Evolutionary conservation across 352 stramenopile species (phyloP).

Genomic region (Peronosclerospora sorghi): DNA sequence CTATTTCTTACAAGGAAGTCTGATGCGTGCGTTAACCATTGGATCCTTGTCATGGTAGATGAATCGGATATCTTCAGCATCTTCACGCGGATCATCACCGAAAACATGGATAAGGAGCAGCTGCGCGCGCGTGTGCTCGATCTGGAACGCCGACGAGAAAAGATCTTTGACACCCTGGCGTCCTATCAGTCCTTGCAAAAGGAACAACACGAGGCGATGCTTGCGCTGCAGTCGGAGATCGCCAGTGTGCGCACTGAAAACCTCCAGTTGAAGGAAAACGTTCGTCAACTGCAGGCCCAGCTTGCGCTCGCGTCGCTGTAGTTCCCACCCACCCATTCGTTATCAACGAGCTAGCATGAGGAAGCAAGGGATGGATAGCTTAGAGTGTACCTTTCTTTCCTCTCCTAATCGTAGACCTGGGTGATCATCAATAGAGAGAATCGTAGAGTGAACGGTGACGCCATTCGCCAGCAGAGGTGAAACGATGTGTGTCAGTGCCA

Average conservation of each 20-base stretch:
- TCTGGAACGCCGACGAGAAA: slow-evolving; percentile 60
- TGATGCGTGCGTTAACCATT: background rate
- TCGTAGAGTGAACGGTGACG: no score
- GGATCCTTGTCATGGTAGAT: slow-evolving; percentile 23
- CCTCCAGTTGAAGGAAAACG: slow-evolving; percentile 41
- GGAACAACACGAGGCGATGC: slow-evolving; percentile 41
- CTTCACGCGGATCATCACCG: slow-evolving; percentile 75
- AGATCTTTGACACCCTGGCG: slow-evolving; percentile 61
- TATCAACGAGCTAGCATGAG: no score
- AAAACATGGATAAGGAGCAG: slow-evolving; percentile 70
- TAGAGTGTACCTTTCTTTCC: no score
- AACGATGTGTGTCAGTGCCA: no score
- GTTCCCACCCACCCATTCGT: no score
- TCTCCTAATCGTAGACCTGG: no score
- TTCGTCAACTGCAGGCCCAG: slow-evolving; percentile 52
- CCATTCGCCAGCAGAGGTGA: no score
- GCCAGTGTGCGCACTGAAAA: slow-evolving; percentile 41
- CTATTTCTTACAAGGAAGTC: background rate
- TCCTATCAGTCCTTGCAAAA: slow-evolving; percentile 59
- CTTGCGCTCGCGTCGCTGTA: slow-evolving; percentile 46
- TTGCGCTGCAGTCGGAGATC: slow-evolving; percentile 36
- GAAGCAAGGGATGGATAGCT: no score
- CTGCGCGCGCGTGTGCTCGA: slow-evolving; percentile 56
- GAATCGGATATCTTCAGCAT: slow-evolving; percentile 75
- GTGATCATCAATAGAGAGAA: no score